phyloP scores from a whole-genome alignment of 1,284 basidiomycete species.

The Gastroboletus turbinatus region DNA sequence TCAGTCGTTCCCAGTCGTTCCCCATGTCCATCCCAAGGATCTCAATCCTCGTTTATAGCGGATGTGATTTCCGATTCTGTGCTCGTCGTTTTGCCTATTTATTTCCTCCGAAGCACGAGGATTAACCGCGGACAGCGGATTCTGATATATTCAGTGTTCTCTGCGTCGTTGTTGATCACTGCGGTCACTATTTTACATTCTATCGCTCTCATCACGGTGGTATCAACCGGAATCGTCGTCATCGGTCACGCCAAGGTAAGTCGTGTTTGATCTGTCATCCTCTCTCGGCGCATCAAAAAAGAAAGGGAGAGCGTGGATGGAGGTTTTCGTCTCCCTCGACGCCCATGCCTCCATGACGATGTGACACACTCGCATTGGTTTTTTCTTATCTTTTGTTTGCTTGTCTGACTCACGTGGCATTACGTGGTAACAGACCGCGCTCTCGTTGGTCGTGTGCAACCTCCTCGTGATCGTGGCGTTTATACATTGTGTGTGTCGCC shows the following conservation, averaged over 20 bases:
- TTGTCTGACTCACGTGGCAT: not conserved
- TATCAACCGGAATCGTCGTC: conserved; percentile 9
- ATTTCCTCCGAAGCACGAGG: conserved; percentile 5
- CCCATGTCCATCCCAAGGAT: not conserved
- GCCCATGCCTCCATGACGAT: not conserved
- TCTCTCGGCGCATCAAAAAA: not conserved
- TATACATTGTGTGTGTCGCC: conserved; percentile 14
- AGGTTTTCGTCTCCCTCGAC: not conserved
- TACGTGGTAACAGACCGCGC: conserved; percentile 13
- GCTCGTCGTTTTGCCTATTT: conserved; percentile 22
- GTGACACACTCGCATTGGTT: not conserved
- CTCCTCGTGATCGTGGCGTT: conserved; percentile 31
- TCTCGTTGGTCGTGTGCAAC: conserved; percentile 29
- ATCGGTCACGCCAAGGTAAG: conserved; percentile 26
- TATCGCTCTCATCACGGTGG: not conserved
- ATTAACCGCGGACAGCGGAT: conserved; percentile 20
- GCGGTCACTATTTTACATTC: conserved; percentile 22
- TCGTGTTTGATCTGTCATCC: not conserved
- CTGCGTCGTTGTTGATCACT: conserved; percentile 20
- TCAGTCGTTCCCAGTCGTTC: conserved; percentile 8
- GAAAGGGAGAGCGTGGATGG: not conserved
- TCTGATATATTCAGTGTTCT: conserved; percentile 19
- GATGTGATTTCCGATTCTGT: conserved; percentile 29
- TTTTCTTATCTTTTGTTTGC: not conserved
- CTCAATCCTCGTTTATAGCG: conserved; percentile 7